phyloP scores from a whole-genome alignment of 768 basidiomycete species.

The Coprinopsis sp. region DNA sequence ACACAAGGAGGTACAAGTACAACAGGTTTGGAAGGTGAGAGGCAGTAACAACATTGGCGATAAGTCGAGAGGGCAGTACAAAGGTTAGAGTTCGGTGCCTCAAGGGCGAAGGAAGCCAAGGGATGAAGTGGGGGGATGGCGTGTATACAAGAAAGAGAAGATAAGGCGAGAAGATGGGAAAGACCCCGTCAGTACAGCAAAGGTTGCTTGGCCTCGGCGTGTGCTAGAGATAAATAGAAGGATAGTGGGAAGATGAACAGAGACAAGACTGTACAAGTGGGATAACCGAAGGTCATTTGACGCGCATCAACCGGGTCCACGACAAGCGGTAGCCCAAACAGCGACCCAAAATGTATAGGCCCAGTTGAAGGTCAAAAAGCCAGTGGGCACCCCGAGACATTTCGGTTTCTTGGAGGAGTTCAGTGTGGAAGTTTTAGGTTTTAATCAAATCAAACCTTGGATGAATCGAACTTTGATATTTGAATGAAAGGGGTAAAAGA shows the following conservation, averaged over 20 bases:
- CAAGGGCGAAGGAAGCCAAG: no score
- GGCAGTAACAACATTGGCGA: no score
- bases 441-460: slow-evolving; percentile 2
- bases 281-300: slow-evolving; percentile 13
- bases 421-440: background rate
- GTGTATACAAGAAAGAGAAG: no score
- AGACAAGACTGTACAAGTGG: background rate
- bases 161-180: no score
- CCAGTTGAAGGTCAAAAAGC: slow-evolving; percentile 37
- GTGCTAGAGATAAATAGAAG: background rate
- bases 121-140: no score
- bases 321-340: slow-evolving; percentile 1
- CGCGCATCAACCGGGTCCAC: slow-evolving; percentile 11
- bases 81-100: no score
- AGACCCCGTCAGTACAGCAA: no score
- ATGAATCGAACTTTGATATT: background rate
- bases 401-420: no score
- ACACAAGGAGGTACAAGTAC: no score
- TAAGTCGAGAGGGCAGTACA: no score
- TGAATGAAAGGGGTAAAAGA: background rate
- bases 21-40: no score
- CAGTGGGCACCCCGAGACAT: slow-evolving; percentile 27
- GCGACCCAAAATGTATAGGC: slow-evolving; percentile 16
- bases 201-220: no score
- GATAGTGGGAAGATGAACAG: background rate